Conservation (phyloP, 2,329 filamentous ascomycete genomes). For the Cucurbitaria berberidis region DNA sequence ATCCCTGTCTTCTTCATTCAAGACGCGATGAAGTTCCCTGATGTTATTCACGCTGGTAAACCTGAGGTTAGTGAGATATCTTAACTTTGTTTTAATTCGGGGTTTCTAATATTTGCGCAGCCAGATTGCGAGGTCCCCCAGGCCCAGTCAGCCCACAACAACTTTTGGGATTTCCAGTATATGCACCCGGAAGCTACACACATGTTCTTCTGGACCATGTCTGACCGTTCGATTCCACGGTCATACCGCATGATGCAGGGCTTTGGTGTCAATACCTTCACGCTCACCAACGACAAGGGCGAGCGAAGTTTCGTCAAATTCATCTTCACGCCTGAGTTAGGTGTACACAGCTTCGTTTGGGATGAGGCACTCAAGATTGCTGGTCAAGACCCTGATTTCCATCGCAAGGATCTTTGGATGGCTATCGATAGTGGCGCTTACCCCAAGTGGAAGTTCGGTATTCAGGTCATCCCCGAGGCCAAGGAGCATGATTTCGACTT, state of each 20-base stretch:
- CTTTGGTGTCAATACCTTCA: conserved; percentile 82
- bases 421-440: conserved; percentile 74
- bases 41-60: conserved; percentile 68
- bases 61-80: no score
- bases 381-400: conserved; percentile 73
- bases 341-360: conserved; percentile 78
- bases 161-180: conserved; percentile 75
- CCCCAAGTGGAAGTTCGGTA: conserved; percentile 81
- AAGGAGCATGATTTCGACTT: conserved; percentile 81
- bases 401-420: conserved; percentile 76
- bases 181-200: conserved; percentile 75
- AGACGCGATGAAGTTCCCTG: conserved; percentile 76
- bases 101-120: no score
- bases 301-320: conserved; percentile 79
- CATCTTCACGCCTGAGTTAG: conserved; percentile 74
- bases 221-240: conserved; percentile 73
- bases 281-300: conserved; percentile 70
- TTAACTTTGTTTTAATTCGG: no score
- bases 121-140: conserved; percentile 74
- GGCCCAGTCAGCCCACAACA: conserved; percentile 73
- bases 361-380: conserved; percentile 77
- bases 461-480: conserved; percentile 77
- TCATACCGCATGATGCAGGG: conserved; percentile 87
- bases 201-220: conserved; percentile 82
- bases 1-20: conserved; percentile 80